A percentile compares a stretch with the other conserved stretches of the same genome.
These are phyloP conservation scores for Dovyalis caffra DNA, from an alignment of 345 rosid species.

Conservation along the genomic window DNA sequence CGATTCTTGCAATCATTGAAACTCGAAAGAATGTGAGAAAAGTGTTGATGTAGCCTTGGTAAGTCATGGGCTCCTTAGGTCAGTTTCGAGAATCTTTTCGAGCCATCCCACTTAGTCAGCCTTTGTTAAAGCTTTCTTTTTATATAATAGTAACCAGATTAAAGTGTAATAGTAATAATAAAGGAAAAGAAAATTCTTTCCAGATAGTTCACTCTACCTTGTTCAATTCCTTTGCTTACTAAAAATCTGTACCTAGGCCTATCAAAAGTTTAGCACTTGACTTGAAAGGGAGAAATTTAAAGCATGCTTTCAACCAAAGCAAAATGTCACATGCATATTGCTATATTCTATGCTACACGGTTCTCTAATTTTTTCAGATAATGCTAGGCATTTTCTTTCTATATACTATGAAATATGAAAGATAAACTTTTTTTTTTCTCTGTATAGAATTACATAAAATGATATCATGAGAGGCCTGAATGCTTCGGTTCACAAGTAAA, in stretches of 20 bases:
- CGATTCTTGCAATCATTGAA: neutral
- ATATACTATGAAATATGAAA: neutral
- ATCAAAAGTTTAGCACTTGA: neutral
- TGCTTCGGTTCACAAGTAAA: neutral
- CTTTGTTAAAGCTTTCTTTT: slow-evolving; percentile 19
- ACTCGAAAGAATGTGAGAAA: slow-evolving; percentile 10
- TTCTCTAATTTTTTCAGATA: neutral
- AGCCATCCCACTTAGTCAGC: slow-evolving; percentile 28
- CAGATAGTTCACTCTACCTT: slow-evolving; percentile 23
- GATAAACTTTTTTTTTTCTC: neutral
- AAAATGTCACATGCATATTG: neutral
- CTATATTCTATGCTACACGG: neutral
- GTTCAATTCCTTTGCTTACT: neutral
- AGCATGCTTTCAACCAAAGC: neutral
- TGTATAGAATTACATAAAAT: neutral
- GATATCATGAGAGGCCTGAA: neutral
- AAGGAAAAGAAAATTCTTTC: slow-evolving; percentile 22
- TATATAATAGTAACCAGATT: neutral
- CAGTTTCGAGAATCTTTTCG: slow-evolving; percentile 28
- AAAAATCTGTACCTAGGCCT: neutral
- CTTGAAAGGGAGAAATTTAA: neutral
- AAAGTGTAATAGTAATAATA: neutral
- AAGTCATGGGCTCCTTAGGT: neutral
- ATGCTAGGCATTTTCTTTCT: neutral
- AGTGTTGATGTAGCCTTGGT: neutral